Conservation (phyloP, 2,329 filamentous ascomycete species). For the Escovopsis sp. region DNA sequence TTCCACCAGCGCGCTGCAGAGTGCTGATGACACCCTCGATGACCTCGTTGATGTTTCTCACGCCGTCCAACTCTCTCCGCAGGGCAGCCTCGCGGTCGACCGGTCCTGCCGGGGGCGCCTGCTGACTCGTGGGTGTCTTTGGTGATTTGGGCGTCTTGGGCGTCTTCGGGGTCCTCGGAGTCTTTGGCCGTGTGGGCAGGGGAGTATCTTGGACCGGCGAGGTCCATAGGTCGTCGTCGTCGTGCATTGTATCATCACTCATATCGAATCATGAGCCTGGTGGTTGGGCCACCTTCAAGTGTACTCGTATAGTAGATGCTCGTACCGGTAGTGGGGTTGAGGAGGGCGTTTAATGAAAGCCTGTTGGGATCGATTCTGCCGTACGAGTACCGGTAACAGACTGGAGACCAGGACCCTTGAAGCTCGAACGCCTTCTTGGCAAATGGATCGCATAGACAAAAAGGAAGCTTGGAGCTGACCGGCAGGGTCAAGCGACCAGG, state of each 20-base stretch:
- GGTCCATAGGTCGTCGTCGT: slow-evolving; percentile 33
- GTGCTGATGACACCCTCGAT: slow-evolving; percentile 67
- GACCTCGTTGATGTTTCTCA: slow-evolving; percentile 74
- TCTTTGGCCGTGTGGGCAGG: slow-evolving; percentile 17
- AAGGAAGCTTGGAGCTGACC: too few relatives aligned
- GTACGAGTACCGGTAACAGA: too few relatives aligned
- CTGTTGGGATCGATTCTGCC: too few relatives aligned
- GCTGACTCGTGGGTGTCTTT: slow-evolving; percentile 29
- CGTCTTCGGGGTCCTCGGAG: slow-evolving; percentile 26
- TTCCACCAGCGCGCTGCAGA: slow-evolving; percentile 55
- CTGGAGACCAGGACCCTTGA: too few relatives aligned
- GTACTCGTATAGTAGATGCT: too few relatives aligned
- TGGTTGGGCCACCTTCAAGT: too few relatives aligned
- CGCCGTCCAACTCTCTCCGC: slow-evolving; percentile 64
- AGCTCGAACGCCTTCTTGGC: too few relatives aligned
- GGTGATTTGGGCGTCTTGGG: slow-evolving; percentile 35
- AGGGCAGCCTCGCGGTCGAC: slow-evolving; percentile 57
- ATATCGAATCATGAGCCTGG: slow-evolving; percentile 15
- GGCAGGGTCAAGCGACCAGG: too few relatives aligned
- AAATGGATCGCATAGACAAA: too few relatives aligned
- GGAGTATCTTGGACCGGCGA: slow-evolving; percentile 25
- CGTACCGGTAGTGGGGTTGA: too few relatives aligned
- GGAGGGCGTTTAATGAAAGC: too few relatives aligned
- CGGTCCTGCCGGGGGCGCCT: slow-evolving; percentile 29
- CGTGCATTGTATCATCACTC: slow-evolving; percentile 30